Conservation (phyloP, 305 asterid genomes). For the Fraxinus nigra region DNA sequence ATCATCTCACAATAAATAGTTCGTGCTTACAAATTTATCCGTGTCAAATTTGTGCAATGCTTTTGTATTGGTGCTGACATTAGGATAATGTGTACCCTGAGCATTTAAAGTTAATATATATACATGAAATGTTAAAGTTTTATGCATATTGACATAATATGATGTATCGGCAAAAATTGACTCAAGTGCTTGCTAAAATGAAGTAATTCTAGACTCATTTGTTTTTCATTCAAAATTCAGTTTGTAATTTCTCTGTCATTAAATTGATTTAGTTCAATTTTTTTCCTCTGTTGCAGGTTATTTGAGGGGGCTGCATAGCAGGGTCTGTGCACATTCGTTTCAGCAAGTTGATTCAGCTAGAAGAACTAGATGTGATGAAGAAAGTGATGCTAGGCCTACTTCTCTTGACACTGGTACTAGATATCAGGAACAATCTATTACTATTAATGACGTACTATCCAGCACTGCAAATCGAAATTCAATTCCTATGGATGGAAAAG, state of each 20-base stretch:
- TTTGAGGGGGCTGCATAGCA: constrained; percentile 31
- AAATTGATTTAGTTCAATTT: constrained; percentile 3
- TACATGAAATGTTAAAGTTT: constrained; percentile 11
- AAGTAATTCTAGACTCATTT: neutral
- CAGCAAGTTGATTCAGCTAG: constrained; percentile 27
- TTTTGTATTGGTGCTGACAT: constrained; percentile 14
- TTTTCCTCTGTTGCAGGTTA: constrained; percentile 28
- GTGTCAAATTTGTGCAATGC: neutral
- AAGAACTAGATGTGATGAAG: constrained; percentile 24
- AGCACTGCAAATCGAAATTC: constrained; percentile 27
- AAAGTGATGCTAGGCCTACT: constrained; percentile 22
- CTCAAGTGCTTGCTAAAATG: neutral
- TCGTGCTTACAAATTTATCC: neutral
- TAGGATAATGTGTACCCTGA: neutral
- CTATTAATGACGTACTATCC: constrained; percentile 23
- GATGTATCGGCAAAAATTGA: neutral
- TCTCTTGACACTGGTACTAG: constrained; percentile 21
- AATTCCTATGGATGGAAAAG: constrained; percentile 10
- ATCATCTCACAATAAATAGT: neutral
- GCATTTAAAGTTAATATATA: neutral
- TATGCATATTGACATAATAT: neutral
- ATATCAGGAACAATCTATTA: constrained; percentile 26
- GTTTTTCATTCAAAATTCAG: constrained; percentile 9
- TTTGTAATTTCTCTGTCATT: constrained; percentile 2
- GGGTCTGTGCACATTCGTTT: constrained; percentile 13